These are phyloP conservation scores for Gossypium ekmanianum DNA, from an alignment of 345 rosid genomes.

Conservation along the genomic window DNA sequence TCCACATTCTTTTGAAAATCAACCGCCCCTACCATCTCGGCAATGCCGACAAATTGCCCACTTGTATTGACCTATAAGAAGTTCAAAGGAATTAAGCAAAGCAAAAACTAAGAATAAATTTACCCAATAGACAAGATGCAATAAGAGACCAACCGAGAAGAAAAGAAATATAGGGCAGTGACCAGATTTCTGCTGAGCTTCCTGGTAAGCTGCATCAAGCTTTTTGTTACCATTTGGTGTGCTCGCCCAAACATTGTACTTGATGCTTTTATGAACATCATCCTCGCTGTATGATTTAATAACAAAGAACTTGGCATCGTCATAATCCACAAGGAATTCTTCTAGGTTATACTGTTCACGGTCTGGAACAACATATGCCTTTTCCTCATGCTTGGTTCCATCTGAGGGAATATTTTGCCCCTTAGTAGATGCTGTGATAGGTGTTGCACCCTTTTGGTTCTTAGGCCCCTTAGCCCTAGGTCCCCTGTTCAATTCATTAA, in stretches of 20 bases:
- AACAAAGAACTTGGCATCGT: constrained; percentile 73
- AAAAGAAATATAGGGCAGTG: constrained; percentile 75
- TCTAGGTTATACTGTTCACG: constrained; percentile 59
- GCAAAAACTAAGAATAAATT: neutral
- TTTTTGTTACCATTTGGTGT: constrained; percentile 95
- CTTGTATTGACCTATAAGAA: constrained; percentile 75
- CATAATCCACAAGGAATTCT: constrained; percentile 64
- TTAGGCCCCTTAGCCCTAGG: constrained; percentile 75
- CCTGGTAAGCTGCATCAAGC: constrained; percentile 85
- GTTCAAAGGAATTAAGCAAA: neutral
- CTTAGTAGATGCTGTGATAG: constrained; percentile 39
- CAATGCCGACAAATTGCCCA: constrained; percentile 94
- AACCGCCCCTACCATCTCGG: constrained; percentile 87
- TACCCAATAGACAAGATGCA: neutral
- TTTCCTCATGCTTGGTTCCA: constrained; percentile 36
- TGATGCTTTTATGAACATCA: constrained; percentile 93
- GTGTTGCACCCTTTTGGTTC: constrained; percentile 50
- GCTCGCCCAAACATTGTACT: constrained; percentile 92
- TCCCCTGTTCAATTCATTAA: constrained; percentile 88
- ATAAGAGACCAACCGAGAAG: constrained; percentile 69
- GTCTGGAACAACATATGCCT: constrained; percentile 37
- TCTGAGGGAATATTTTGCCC: constrained; percentile 43
- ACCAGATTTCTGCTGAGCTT: constrained; percentile 65
- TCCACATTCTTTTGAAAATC: constrained; percentile 76
- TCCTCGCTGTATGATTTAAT: constrained; percentile 98